These are phyloP conservation scores for Zelonia costaricensis DNA, from an alignment of 208 protist genomes.

Conservation along the genomic window DNA sequence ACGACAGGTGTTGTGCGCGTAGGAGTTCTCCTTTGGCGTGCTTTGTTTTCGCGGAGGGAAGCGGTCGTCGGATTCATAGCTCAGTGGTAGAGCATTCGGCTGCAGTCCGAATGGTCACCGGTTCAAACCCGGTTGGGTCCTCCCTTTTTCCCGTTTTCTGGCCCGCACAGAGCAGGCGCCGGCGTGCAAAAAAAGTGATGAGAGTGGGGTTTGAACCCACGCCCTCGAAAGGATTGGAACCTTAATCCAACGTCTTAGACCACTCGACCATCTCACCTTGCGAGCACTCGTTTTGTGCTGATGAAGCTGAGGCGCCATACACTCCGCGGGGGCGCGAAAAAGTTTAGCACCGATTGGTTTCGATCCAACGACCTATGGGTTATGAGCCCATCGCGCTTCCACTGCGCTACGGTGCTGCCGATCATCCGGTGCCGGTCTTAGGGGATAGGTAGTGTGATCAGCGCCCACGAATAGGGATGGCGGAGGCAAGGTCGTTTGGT, in stretches of 20 bases:
- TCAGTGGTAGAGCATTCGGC: constrained; percentile 95
- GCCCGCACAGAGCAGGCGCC: background rate
- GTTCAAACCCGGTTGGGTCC: constrained; percentile 95
- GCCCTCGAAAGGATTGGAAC: constrained; percentile 59
- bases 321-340: constrained; percentile 28
- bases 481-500: constrained; percentile 81
- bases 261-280: constrained; percentile 58
- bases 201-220: constrained; percentile 60
- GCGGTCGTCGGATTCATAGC: constrained; percentile 76
- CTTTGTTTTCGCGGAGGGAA: background rate
- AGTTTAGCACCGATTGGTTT: constrained; percentile 93
- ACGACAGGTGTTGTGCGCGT: background rate
- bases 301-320: accelerated
- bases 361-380: constrained; percentile 95
- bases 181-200: constrained; percentile 45
- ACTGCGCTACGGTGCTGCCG: constrained; percentile 92
- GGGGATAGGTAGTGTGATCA: no score
- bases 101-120: constrained; percentile 95
- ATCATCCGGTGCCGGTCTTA: no score
- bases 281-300: accelerated
- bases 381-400: constrained; percentile 95
- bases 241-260: constrained; percentile 61
- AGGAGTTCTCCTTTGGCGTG: background rate
- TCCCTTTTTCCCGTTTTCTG: constrained; percentile 52
- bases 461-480: no score